phyloP scores from a whole-genome alignment of 2,329 filamentous ascomycete species.

The Torrubiella hemipterigena region DNA sequence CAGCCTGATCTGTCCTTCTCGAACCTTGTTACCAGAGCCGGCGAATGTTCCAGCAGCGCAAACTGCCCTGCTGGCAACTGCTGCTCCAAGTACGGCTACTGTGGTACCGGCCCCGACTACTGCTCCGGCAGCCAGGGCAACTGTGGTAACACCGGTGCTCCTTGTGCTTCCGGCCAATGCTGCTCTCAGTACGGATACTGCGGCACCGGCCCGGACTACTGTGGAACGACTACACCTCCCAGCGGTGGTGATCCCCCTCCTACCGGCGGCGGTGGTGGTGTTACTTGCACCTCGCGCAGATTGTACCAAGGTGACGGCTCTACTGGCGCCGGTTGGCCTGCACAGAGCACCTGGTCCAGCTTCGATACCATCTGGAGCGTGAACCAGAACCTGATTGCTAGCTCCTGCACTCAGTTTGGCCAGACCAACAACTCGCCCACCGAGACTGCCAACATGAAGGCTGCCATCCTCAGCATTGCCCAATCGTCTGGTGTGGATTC shows the following conservation, averaged over 20 bases:
- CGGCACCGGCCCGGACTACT: not conserved
- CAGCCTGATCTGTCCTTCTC: not conserved
- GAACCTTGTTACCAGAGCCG: not conserved
- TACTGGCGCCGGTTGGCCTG: slow-evolving; percentile 1
- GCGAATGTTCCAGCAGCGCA: not conserved
- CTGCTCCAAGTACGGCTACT: not conserved
- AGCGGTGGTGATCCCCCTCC: slow-evolving; percentile 7
- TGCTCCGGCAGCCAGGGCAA: no score
- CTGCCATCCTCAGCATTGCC: slow-evolving; percentile 1
- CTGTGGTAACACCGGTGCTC: not conserved
- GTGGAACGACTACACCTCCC: not conserved
- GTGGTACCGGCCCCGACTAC: not conserved
- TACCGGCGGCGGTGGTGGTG: not conserved
- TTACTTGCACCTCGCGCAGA: slow-evolving; percentile 1
- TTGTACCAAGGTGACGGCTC: slow-evolving; percentile 3
- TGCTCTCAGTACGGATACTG: slow-evolving; percentile 7
- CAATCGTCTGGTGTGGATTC: slow-evolving; percentile 2
- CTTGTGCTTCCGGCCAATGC: slow-evolving; percentile 4
- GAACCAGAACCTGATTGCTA: not conserved
- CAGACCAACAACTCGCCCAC: slow-evolving; percentile 1
- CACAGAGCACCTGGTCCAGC: not conserved
- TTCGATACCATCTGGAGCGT: slow-evolving; percentile 2
- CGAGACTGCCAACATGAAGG: slow-evolving; percentile 1
- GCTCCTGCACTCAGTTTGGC: slow-evolving; percentile 1
- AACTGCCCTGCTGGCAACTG: not conserved